Base-by-base conservation (phyloP, 225 moss, liverwort and hornwort genomes). In the Pseudoscleropodium purum region DNA sequence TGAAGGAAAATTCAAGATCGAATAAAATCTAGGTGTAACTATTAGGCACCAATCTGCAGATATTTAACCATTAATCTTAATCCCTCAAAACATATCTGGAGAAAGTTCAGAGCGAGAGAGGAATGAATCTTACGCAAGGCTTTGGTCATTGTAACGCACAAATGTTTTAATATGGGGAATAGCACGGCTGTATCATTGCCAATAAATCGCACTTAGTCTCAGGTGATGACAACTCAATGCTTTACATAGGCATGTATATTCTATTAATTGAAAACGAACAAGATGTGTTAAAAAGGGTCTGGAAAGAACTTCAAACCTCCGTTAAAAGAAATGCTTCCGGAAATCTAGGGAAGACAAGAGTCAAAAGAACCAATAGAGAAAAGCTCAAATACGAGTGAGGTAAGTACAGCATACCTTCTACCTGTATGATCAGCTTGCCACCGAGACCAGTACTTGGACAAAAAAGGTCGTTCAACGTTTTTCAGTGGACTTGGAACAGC, bases 141-240 rank as follows among this genome's bases (percentile, higher is more conserved):
- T 92, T 91, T 99, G 97, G 51, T 92, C 95, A 41, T 92, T 93
- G 89, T 97, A 97, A 51, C 99, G 99, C 84, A 95, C 92, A 87
- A 94, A 99, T 29, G 97, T 95, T 91, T 99, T 99, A 75, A 99
- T 97, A 86, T 99, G 99, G 26, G 99, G 99, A 60, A 97, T 96
- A 66, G 97, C 99, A 80, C 97, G 95, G 85, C 96, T 96, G 95
- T 49, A 92, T 72, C 85, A 88, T 89, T 73, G 79, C 74, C 87
- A 87, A 89, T 13, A 88, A 66, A 88, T 59, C 33, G 21, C 77
- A 85, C 37, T 91, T 85, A 79, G 89, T 84, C 76, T 85, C 91
- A 84, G 63, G 47, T 65, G 56, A 73, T 24, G 30, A 80, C 73
- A 84, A 54, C 51, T 39, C 67, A 59, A 84, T 79, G 70, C 41